These are phyloP conservation scores for Sporothrix brasiliensis DNA, from an alignment of 2,329 filamentous ascomycete species.

Conservation along the genomic window DNA sequence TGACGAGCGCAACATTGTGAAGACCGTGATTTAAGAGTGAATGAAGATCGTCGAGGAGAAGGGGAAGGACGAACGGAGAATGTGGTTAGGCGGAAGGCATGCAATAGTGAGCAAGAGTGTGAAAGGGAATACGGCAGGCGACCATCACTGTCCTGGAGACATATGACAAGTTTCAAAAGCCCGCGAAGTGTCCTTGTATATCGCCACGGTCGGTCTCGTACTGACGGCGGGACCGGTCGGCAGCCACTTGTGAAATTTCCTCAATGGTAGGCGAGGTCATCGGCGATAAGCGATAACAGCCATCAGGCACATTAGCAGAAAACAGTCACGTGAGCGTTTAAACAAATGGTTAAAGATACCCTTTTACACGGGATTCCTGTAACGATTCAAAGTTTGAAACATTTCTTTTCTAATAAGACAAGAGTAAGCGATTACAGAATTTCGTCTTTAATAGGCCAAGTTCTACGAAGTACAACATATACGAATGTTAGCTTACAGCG, in stretches of 20 bases:
- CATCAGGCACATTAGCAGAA: not conserved
- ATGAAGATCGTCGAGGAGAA: not conserved
- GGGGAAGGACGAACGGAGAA: not conserved
- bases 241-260: conserved; percentile 31
- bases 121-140: not conserved
- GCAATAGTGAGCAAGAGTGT: not conserved
- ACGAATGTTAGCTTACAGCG: too few species aligned
- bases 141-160: not conserved
- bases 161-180: not conserved
- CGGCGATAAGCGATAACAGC: conserved; percentile 31
- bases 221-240: conserved; percentile 12
- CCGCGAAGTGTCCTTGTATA: conserved; percentile 8
- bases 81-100: not conserved
- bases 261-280: conserved; percentile 13
- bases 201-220: conserved; percentile 1
- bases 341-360: not conserved
- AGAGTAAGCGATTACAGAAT: not conserved
- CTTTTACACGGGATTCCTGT: too few species aligned
- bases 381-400: conserved; percentile 9
- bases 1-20: conserved; percentile 32
- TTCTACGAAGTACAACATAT: too few species aligned
- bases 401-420: not conserved
- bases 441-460: too few species aligned
- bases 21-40: not conserved
- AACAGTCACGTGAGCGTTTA: not conserved